Conservation (phyloP, 2,329 filamentous ascomycete species). For the Daldinia eschscholtzii region DNA sequence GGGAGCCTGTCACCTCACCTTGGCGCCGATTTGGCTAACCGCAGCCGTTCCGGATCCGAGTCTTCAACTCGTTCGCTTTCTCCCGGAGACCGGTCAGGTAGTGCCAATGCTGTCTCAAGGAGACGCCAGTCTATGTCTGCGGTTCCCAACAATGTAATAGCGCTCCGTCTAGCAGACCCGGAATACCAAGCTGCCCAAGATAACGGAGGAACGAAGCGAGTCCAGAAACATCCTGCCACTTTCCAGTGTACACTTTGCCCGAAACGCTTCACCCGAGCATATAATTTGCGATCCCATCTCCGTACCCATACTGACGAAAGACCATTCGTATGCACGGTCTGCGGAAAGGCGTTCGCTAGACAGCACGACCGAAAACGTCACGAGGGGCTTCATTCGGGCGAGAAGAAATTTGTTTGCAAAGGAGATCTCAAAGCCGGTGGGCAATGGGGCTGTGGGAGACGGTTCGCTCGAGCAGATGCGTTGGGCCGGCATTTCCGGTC, state of each 20-base stretch:
- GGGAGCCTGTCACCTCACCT: slow-evolving; percentile 65
- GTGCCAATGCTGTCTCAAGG: slow-evolving; percentile 59
- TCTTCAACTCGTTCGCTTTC: slow-evolving; percentile 61
- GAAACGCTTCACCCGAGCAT: slow-evolving; percentile 95
- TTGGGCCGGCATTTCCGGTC: slow-evolving; percentile 94
- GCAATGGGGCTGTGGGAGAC: slow-evolving; percentile 91
- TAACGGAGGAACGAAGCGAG: slow-evolving; percentile 77
- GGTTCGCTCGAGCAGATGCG: slow-evolving; percentile 95
- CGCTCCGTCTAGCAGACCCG: slow-evolving; percentile 91
- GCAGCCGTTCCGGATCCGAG: slow-evolving; percentile 59
- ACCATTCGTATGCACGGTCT: slow-evolving; percentile 96
- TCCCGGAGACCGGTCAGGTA: slow-evolving; percentile 67
- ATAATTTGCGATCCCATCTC: slow-evolving; percentile 94
- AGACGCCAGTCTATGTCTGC: slow-evolving; percentile 74
- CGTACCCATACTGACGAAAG: slow-evolving; percentile 97
- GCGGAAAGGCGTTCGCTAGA: slow-evolving; percentile 95
- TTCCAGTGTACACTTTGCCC: slow-evolving; percentile 95
- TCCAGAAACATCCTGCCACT: slow-evolving; percentile 96
- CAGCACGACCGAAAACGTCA: slow-evolving; percentile 98
- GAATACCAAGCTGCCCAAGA: slow-evolving; percentile 78
- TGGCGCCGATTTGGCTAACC: slow-evolving; percentile 59
- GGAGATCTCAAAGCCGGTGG: slow-evolving; percentile 86
- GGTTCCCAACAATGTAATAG: slow-evolving; percentile 75
- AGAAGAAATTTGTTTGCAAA: slow-evolving; percentile 98
- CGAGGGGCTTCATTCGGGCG: slow-evolving; percentile 93